These are phyloP conservation scores for Coemansia reversa DNA, from an alignment of 192 early-diverging fungal species.

Conservation along the genomic window DNA sequence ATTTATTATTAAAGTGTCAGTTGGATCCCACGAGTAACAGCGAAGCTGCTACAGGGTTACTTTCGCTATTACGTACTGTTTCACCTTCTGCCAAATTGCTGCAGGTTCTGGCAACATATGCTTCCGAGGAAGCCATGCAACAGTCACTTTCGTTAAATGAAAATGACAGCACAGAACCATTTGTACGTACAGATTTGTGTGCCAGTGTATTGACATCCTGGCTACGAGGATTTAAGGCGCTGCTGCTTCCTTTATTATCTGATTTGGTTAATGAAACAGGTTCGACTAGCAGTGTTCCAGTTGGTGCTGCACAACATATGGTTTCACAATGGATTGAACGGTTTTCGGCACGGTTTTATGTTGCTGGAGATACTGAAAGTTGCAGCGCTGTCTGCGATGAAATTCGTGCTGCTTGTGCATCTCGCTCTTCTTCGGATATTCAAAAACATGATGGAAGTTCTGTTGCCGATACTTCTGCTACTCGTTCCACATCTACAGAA, in stretches of 20 bases:
- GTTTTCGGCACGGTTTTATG: slow-evolving; percentile 1
- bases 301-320: not conserved
- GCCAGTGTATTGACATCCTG: slow-evolving; percentile 35
- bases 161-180: not conserved
- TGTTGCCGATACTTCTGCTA: not conserved
- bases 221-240: slow-evolving; percentile 22
- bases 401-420: not conserved
- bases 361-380: not conserved
- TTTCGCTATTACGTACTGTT: slow-evolving; percentile 47
- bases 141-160: slow-evolving; percentile 3
- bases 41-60: slow-evolving; percentile 54
- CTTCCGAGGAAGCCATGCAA: not conserved
- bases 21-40: slow-evolving; percentile 31
- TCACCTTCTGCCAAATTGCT: slow-evolving; percentile 19
- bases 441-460: not conserved
- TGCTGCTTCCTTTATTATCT: not conserved
- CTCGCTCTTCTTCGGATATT: not conserved
- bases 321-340: slow-evolving; percentile 11
- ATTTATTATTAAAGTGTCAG: slow-evolving; percentile 7
- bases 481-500: not conserved
- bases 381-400: not conserved
- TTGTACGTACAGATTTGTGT: slow-evolving; percentile 29
- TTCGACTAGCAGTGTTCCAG: not conserved
- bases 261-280: not conserved
- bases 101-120: slow-evolving; percentile 2